Evolutionary conservation across 148 eudicot species (phyloP), one percentile per base, ranked within the genome.

Genomic region (Hydrangea macrophylla): DNA sequence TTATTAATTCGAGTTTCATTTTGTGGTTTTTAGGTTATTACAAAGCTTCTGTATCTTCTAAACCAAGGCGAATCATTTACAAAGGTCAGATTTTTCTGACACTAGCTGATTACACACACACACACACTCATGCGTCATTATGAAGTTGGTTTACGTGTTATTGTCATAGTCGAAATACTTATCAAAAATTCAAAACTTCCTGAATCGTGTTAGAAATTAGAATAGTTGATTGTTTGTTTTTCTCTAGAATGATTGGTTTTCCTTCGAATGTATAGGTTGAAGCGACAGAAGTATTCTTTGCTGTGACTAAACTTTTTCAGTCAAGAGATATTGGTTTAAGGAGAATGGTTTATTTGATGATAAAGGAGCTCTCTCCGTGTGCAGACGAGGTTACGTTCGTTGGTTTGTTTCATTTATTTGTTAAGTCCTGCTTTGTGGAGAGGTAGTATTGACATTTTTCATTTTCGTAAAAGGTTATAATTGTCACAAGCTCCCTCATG

Each of bases 401-500:
- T 48, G 53, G n/a, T 48, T 8, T 42, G 3, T 42, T 42, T 42
- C 50, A 42, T 48, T 51, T 56, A 42, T 73, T 48, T 54, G 27
- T 51, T 61, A 6, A 64, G 54, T 30, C 32, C 8, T 64, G 6
- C 6, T 42, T 45, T 60, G 35, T 24, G 33, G 33, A 51, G 22
- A 60, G 36, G 64, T n/a, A 32, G 68, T 26, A 56, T 24, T 80
- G 80, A 76, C 62, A 51, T 40, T 23, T 54, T 65, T 18, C 35
- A 54, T 55, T 24, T n/a, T 23, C 50, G 26, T 39, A 71, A 70
- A 69, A 93, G 98, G 96, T 93, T 76, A 90, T 88, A 57, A 90
- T 88, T 75, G 98, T 93, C 64, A 93, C 96, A 8, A 90, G 96
- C 80, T 93, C 95, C 24, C 82, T 93, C 20, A 90, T 93, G 96